Base-by-base conservation (phyloP, 2,329 filamentous ascomycete genomes). In the Lizonia empirigonia region DNA sequence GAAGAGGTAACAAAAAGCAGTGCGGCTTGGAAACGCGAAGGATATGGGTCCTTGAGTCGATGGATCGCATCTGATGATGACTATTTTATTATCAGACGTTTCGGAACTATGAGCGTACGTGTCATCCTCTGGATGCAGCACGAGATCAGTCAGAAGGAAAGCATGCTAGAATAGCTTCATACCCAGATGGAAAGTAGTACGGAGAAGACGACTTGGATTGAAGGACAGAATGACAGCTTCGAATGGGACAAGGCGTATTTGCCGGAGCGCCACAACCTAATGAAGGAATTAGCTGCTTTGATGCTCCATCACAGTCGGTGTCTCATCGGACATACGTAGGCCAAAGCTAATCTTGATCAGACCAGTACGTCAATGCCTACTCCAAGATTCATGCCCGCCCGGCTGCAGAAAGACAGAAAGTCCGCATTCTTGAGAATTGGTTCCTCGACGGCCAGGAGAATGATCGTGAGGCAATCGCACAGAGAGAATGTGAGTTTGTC, bases 41-140 rank as follows among this genome's bases (percentile, higher is more conserved):
- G 68, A 1, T 70, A 71, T 42, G 47, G 56, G 29, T 56, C 39
- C 0, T 65, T 68, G 32, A 64, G 58, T 22, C 51, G 41, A 29
- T 70, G 59, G 62, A 62, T 69, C 56, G 64, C 68, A 8, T 66
- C 65, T 1, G 65, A 69, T 27, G 54, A 70, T 26, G 65, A 67
- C 38, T 69, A 67, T 32, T 68, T 70, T 23, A 45, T 71, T 0
- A 37, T 71, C 22, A 59, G 68, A 4, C 54, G 64, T 9, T 70
- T 69, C 22, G 55, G 54, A 10, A 58, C 39, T 18, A 30, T 69
- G n/a, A 68, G 67, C 39, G 59, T 61, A 7, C 49, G 50, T 1
- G 57, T 65, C 1, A 55, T 67, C 5, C 39, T 70, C 5, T 62
- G 54, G 39, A 53, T 70, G 51, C 68, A 68, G 36, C 35, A 66